Conservation (phyloP, 2,329 filamentous ascomycete species). For the Colletotrichum sojae region DNA sequence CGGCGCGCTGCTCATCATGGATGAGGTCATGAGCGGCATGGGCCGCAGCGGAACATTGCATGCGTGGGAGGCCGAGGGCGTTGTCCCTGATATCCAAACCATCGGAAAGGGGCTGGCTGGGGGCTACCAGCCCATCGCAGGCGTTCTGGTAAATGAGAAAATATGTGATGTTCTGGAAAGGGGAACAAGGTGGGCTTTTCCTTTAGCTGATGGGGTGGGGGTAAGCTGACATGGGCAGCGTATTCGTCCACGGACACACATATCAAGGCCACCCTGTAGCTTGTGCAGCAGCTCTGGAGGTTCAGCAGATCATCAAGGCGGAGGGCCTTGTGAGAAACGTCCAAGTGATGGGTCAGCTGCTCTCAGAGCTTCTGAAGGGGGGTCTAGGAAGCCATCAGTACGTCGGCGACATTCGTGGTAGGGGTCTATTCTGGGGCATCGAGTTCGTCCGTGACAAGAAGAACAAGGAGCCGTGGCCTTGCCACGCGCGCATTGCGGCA, state of each 20-base stretch:
- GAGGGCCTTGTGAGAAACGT: conserved; percentile 52
- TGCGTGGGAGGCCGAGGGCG: conserved; percentile 45
- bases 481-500: conserved; percentile 50
- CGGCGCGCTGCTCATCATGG: conserved; percentile 76
- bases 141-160: conserved; percentile 63
- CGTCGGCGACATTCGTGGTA: conserved; percentile 57
- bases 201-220: conserved; percentile 40
- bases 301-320: conserved; percentile 54
- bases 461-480: conserved; percentile 54
- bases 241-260: conserved; percentile 71
- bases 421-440: conserved; percentile 61
- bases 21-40: conserved; percentile 55
- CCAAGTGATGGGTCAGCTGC: conserved; percentile 47
- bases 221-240: conserved; percentile 46
- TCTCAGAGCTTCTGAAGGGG: conserved; percentile 47
- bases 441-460: conserved; percentile 59
- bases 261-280: conserved; percentile 60
- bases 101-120: conserved; percentile 72
- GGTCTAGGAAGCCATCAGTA: conserved; percentile 48
- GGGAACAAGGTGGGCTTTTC: conserved; percentile 53
- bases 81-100: conserved; percentile 68
- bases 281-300: conserved; percentile 55
- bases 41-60: conserved; percentile 31
- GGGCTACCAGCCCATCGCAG: conserved; percentile 69
- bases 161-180: conserved; percentile 65